Evolutionary conservation across 2,329 filamentous ascomycete genomes (phyloP).

Genomic region (Alternaria ethzedia): DNA sequence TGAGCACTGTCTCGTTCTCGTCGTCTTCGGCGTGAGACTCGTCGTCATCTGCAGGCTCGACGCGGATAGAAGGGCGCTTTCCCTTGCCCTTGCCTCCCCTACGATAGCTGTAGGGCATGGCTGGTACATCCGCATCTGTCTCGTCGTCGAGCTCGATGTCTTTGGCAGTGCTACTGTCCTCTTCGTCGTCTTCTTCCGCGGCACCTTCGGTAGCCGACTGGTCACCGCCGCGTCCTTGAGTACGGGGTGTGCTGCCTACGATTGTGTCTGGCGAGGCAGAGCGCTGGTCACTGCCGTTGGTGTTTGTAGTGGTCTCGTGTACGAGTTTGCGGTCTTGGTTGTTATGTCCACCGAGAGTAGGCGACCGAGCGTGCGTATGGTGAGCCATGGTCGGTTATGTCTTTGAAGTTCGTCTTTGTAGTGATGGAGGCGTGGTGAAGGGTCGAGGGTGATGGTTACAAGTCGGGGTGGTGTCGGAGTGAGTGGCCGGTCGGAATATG

Average conservation of each 20-base stretch:
- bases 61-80: conserved; percentile 45
- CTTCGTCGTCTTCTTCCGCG: conserved; percentile 44
- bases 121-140: conserved; percentile 41
- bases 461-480: not conserved
- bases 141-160: conserved; percentile 45
- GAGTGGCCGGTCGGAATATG: conserved; percentile 3
- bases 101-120: conserved; percentile 42
- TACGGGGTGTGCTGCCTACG: conserved; percentile 27
- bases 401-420: not conserved
- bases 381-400: conserved; percentile 34
- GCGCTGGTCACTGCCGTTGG: conserved; percentile 32
- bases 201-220: conserved; percentile 38
- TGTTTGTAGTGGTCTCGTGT: conserved; percentile 27
- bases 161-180: conserved; percentile 40
- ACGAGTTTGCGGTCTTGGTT: conserved; percentile 39
- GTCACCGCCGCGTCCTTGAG: conserved; percentile 31
- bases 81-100: conserved; percentile 45
- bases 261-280: conserved; percentile 24
- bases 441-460: not conserved
- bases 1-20: conserved; percentile 35
- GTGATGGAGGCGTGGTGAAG: conserved; percentile 7
- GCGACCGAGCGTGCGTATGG: conserved; percentile 28
- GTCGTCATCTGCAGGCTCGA: conserved; percentile 41
- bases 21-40: conserved; percentile 40
- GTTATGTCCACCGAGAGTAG: conserved; percentile 38